Evolutionary conservation across 495 filamentous ascomycete genomes (phyloP).

Genomic region (Talaromyces liani): DNA sequence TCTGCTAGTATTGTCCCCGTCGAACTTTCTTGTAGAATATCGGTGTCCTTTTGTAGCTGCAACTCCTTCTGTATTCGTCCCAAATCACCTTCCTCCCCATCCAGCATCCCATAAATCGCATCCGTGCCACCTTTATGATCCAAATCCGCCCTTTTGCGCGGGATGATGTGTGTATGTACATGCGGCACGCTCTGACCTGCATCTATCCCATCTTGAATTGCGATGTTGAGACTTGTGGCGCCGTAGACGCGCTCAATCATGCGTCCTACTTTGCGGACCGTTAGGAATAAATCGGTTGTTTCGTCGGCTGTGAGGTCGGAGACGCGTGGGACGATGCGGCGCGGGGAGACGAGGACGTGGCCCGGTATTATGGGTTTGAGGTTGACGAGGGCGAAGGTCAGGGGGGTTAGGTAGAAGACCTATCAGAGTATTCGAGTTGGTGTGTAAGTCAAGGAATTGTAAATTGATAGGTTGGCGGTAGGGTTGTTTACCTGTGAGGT

Average conservation of each 20-base stretch:
- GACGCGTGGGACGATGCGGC: slow-evolving; percentile 58
- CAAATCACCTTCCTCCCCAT: slow-evolving; percentile 82
- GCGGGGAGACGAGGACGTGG: slow-evolving; percentile 71
- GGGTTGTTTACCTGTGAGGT: slow-evolving; percentile 32
- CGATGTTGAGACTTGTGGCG: slow-evolving; percentile 70
- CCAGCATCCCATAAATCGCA: slow-evolving; percentile 72
- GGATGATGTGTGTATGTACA: slow-evolving; percentile 92
- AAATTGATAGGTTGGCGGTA: neutral
- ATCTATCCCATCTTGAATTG: slow-evolving; percentile 81
- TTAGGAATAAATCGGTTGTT: slow-evolving; percentile 73
- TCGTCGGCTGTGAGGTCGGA: slow-evolving; percentile 67
- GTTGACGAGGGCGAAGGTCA: slow-evolving; percentile 83
- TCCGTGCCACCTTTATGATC: slow-evolving; percentile 46
- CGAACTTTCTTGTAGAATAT: slow-evolving; percentile 1
- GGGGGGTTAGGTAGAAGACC: slow-evolving; percentile 79
- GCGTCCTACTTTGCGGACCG: slow-evolving; percentile 71
- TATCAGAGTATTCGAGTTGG: slow-evolving; percentile 10
- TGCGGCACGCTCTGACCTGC: slow-evolving; percentile 89
- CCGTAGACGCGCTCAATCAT: slow-evolving; percentile 72
- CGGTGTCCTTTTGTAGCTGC: slow-evolving; percentile 6
- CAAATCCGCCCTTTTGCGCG: slow-evolving; percentile 53
- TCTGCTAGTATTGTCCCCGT: neutral
- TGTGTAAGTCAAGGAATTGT: neutral
- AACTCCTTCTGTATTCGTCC: slow-evolving; percentile 38
- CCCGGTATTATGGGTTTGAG: slow-evolving; percentile 91